A percentile compares a stretch with the other conserved stretches of the same genome.
Conservation (phyloP, 345 rosid species). For the Mallotus nudiflorus region DNA sequence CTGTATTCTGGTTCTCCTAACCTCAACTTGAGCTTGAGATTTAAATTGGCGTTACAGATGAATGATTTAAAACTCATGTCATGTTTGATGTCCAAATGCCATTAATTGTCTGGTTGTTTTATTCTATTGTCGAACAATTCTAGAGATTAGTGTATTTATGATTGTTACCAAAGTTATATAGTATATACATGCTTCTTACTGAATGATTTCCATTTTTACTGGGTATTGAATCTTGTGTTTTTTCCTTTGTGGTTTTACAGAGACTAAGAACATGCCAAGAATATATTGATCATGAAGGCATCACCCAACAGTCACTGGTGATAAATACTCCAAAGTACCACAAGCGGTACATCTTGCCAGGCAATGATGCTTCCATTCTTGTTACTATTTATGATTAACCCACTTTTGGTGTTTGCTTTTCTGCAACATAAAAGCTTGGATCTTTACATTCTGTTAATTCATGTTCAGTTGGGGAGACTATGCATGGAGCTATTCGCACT, state of each 20-base stretch:
- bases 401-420: neutral
- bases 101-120: neutral
- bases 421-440: neutral
- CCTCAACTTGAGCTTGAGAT: neutral
- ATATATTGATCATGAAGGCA: conserved; percentile 82
- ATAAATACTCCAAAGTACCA: conserved; percentile 86
- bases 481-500: conserved; percentile 50
- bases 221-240: conserved; percentile 10
- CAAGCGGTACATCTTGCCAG: conserved; percentile 86
- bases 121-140: neutral
- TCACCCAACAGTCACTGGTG: conserved; percentile 74
- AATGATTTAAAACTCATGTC: neutral
- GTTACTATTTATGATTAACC: neutral
- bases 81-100: neutral
- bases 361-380: conserved; percentile 27
- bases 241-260: conserved; percentile 35
- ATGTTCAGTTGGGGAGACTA: conserved; percentile 77
- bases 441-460: conserved; percentile 11
- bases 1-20: neutral
- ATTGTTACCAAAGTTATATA: neutral
- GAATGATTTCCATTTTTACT: conserved; percentile 1
- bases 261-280: conserved; percentile 84
- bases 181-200: neutral
- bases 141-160: neutral
- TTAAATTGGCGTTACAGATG: neutral